These are phyloP conservation scores for Trametes coccinea DNA, from an alignment of 768 basidiomycete genomes.

Conservation along the genomic window DNA sequence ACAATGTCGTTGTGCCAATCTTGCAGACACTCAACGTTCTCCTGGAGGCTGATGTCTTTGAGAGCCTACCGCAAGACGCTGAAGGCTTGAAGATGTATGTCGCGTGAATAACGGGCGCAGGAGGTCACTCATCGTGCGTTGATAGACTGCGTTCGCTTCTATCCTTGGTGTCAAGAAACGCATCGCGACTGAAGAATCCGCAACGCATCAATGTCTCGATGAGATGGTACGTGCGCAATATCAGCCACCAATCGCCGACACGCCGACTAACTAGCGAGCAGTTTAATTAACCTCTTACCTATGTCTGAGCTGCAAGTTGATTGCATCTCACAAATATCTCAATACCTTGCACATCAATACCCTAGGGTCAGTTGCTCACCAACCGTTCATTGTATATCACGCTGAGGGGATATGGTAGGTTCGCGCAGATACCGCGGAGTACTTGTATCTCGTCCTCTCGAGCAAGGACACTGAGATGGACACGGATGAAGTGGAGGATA, in stretches of 20 bases:
- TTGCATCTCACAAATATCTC: constrained; percentile 46
- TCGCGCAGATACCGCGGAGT: constrained; percentile 79
- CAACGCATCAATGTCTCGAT: constrained; percentile 78
- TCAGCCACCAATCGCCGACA: background rate
- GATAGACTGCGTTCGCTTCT: constrained; percentile 57
- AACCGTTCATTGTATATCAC: background rate
- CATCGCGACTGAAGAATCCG: constrained; percentile 75
- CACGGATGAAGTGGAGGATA: constrained; percentile 64
- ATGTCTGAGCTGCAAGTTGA: constrained; percentile 47
- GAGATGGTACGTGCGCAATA: constrained; percentile 63
- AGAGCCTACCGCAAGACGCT: constrained; percentile 45
- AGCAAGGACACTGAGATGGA: constrained; percentile 65
- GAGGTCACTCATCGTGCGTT: background rate
- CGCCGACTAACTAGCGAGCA: constrained; percentile 31
- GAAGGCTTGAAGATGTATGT: constrained; percentile 56
- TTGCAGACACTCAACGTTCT: constrained; percentile 75
- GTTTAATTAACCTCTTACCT: constrained; percentile 65
- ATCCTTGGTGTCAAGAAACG: constrained; percentile 57
- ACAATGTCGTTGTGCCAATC: constrained; percentile 79
- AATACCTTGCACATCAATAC: constrained; percentile 77
- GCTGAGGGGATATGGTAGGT: constrained; percentile 46
- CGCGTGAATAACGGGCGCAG: background rate
- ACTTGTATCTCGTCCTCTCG: constrained; percentile 77
- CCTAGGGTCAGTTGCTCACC: constrained; percentile 62
- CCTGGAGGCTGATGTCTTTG: constrained; percentile 66